Evolutionary conservation across 805 yeast species (phyloP).

Genomic region (Teunomyces panamensis): DNA sequence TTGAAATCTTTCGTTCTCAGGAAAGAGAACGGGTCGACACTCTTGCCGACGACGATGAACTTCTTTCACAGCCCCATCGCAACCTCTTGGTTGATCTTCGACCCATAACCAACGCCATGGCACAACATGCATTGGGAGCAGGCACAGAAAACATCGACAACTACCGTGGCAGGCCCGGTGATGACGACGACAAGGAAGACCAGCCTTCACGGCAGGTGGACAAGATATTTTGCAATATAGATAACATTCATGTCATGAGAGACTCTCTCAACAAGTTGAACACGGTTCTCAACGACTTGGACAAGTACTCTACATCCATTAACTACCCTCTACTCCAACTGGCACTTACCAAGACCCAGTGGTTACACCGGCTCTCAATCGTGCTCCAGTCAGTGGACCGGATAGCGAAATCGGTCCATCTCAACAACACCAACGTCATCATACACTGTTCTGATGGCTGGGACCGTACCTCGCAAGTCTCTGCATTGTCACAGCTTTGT

Average conservation of each 20-base stretch:
- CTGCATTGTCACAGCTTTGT: constrained; percentile 80
- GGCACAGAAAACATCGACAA: constrained; percentile 93
- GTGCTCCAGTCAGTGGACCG: constrained; percentile 74
- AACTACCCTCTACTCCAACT: constrained; percentile 39
- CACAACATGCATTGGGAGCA: constrained; percentile 96
- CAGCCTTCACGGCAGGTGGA: constrained; percentile 40
- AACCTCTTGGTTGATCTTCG: constrained; percentile 86
- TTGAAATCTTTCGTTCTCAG: constrained; percentile 69
- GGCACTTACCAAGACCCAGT: constrained; percentile 61
- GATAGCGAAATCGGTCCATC: constrained; percentile 75
- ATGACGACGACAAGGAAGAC: constrained; percentile 8
- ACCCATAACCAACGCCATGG: constrained; percentile 92
- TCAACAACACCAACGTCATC: constrained; percentile 76
- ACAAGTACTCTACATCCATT: constrained; percentile 42
- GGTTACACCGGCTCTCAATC: constrained; percentile 72
- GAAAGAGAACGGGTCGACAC: constrained; percentile 22
- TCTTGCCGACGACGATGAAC: constrained; percentile 18
- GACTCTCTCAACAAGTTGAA: constrained; percentile 69
- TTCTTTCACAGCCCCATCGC: constrained; percentile 34
- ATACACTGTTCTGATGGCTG: constrained; percentile 98
- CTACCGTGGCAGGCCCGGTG: constrained; percentile 48
- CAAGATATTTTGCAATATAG: constrained; percentile 83
- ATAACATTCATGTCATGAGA: constrained; percentile 93
- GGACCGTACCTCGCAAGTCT: constrained; percentile 93
- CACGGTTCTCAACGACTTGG: constrained; percentile 65